Evolutionary conservation across 768 basidiomycete species (phyloP).

Genomic region (Thelephora aurantiotincta): DNA sequence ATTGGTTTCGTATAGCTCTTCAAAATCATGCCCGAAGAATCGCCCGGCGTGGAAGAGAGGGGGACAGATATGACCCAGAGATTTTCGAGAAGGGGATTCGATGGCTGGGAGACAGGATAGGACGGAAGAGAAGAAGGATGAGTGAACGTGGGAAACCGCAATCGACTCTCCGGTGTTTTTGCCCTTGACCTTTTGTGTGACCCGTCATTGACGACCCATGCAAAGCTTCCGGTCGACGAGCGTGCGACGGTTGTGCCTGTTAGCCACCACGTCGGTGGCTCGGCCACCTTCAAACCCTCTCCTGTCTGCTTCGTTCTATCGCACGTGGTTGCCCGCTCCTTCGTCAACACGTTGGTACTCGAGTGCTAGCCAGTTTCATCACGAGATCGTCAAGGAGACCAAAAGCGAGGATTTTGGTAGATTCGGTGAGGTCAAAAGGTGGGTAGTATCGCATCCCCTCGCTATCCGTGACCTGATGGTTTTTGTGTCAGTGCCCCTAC

Average conservation of each 20-base stretch:
- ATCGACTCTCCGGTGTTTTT: background rate
- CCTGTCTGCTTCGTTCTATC: background rate
- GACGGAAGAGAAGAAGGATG: background rate
- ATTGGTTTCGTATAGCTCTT: constrained; percentile 38
- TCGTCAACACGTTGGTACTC: background rate
- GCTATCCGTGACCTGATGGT: background rate
- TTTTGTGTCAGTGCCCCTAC: background rate
- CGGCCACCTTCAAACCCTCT: background rate
- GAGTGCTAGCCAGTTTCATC: background rate
- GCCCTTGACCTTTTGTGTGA: background rate
- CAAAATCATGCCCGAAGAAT: constrained; percentile 1
- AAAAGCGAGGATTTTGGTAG: background rate
- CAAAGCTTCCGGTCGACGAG: background rate
- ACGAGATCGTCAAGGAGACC: background rate
- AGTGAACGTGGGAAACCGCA: background rate
- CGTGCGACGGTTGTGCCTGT: background rate
- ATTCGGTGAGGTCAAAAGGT: background rate
- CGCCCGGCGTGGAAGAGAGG: background rate
- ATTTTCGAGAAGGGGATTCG: background rate
- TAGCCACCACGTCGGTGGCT: background rate
- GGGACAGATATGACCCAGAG: background rate
- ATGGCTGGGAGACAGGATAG: background rate
- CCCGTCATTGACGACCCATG: background rate
- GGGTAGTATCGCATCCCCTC: background rate
- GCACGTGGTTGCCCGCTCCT: background rate